Base-by-base conservation (phyloP, 805 yeast species). In the Saccharomycopsis lassenensis region DNA sequence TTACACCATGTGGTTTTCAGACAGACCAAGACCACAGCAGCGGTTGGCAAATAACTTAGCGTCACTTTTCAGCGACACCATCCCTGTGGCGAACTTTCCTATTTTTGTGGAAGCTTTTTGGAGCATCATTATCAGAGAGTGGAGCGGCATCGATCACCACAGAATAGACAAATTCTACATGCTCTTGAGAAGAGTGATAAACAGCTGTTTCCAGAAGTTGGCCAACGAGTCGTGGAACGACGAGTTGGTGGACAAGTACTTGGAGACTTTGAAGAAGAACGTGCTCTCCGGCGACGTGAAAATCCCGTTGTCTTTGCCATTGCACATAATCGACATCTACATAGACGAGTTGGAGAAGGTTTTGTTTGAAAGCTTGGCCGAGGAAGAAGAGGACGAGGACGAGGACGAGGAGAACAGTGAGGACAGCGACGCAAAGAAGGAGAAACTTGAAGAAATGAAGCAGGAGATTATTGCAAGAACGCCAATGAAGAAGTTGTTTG, bases 1-100 rank as follows among this genome's bases (percentile, higher is more conserved):
- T 58, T 91, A 67, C 53, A 73, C 94, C 7, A 84, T 91, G 94
- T 91, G 98, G 97, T 85, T 80, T 61, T 72, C 93, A 53, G 98
- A 91, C 56, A 73, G 87, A 52, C 94, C 95, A 19, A 67, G 80
- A 49, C 91, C 94, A 17, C 98, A 91, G 58, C 95, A 86, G 56
- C 62, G 77, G 41, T 62, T 91, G 25, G 94, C 95, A 2, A 69
- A 67, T 32, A 74, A 71, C 29, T 61, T 91, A 44, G 94, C 89
- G 2, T 63, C 57, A 20, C 50, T 75, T 23, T 74, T 63, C 42
- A 61, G 69, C 12, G 59, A 61, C 12, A 57, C 59, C 16, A 59
- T 71, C 11, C 63, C 72, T 1, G 45, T 47, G 4, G 54, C 52
- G 4, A 63, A 64, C 55, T 65, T 71, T 52, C 46, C 61, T 37